Conservation (phyloP, 805 yeast species). For the Wickerhamiella dianesei region DNA sequence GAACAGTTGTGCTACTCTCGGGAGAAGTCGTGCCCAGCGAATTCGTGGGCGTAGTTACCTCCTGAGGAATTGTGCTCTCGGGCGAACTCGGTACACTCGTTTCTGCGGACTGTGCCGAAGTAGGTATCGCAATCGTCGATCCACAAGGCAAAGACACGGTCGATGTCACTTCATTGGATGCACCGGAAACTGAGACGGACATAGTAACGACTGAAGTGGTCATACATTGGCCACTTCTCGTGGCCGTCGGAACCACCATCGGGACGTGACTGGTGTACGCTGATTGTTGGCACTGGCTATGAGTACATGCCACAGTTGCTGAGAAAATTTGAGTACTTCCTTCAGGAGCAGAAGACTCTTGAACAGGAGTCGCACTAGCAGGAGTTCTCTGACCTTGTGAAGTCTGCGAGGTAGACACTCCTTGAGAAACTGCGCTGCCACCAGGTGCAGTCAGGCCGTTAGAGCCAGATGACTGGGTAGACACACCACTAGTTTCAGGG, state of each 20-base stretch:
- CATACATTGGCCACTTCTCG: slow-evolving; percentile 5
- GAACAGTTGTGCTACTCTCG: too few relatives aligned
- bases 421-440: too few relatives aligned
- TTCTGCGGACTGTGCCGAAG: too few relatives aligned
- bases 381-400: not conserved
- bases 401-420: not conserved
- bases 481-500: too few relatives aligned
- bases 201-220: slow-evolving; percentile 6
- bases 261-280: slow-evolving; percentile 8
- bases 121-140: too few relatives aligned
- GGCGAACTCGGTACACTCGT: too few relatives aligned
- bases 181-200: slow-evolving; percentile 9
- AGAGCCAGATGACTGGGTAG: not conserved
- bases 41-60: too few relatives aligned
- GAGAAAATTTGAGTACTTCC: slow-evolving; percentile 1
- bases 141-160: slow-evolving; percentile 14
- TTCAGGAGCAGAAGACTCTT: too few relatives aligned
- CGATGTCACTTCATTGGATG: slow-evolving; percentile 5
- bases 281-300: slow-evolving; percentile 5
- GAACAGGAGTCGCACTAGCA: too few relatives aligned
- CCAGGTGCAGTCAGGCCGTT: not conserved
- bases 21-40: too few relatives aligned
- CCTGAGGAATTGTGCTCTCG: too few relatives aligned
- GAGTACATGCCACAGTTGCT: slow-evolving; percentile 12
- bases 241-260: slow-evolving; percentile 7